These are phyloP conservation scores for Mycena venus DNA, from an alignment of 768 basidiomycete species.

Conservation along the genomic window DNA sequence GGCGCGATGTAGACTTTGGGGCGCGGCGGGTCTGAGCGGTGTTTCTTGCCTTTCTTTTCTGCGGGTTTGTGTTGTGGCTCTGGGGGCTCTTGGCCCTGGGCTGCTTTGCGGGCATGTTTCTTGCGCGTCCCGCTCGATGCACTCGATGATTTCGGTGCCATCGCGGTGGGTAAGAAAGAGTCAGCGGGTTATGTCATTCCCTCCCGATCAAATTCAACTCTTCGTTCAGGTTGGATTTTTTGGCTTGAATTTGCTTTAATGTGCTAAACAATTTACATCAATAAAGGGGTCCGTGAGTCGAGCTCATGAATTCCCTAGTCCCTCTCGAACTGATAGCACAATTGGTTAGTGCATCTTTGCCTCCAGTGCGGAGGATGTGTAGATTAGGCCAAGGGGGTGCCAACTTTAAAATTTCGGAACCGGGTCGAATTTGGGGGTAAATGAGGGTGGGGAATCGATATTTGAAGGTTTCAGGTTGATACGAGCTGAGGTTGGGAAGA, in stretches of 20 bases:
- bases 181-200: not conserved
- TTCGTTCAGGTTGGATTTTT: no score
- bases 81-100: constrained; percentile 50
- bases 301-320: no score
- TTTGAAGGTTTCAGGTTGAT: no score
- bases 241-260: no score
- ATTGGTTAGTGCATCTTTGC: constrained; percentile 4
- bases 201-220: not conserved
- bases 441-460: no score
- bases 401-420: no score
- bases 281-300: no score
- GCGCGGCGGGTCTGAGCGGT: constrained; percentile 75
- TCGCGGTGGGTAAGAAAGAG: not conserved
- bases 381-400: no score
- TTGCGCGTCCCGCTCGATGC: constrained; percentile 84
- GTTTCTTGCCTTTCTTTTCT: constrained; percentile 59
- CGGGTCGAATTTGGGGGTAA: no score
- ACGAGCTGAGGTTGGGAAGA: no score
- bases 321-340: not conserved
- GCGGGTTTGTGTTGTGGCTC: constrained; percentile 48
- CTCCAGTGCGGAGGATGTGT: no score
- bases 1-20: constrained; percentile 92
- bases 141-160: constrained; percentile 20
- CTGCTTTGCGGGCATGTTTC: constrained; percentile 89
- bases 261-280: no score